These are phyloP conservation scores for Ustilago shanxiensis DNA, from an alignment of 1,284 basidiomycete genomes.

Conservation along the genomic window DNA sequence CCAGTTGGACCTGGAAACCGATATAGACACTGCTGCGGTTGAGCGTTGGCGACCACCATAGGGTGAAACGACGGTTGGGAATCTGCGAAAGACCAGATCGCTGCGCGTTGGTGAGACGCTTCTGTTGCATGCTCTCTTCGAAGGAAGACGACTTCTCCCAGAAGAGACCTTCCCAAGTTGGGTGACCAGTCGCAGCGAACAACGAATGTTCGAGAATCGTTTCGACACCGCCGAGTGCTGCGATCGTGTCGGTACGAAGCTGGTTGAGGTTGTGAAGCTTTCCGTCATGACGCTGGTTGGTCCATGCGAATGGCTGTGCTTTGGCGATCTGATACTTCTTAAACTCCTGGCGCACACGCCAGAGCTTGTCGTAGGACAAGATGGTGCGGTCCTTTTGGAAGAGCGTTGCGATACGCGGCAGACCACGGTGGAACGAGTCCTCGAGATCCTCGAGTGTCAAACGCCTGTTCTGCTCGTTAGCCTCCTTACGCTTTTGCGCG, in stretches of 20 bases:
- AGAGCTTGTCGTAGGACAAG: constrained; percentile 96
- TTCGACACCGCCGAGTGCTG: constrained; percentile 97
- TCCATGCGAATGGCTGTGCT: constrained; percentile 96
- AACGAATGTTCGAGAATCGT: constrained; percentile 96
- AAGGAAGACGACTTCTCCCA: constrained; percentile 77
- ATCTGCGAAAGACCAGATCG: constrained; percentile 97
- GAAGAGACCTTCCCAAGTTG: constrained; percentile 75
- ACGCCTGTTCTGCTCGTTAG: constrained; percentile 95
- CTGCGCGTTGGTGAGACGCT: constrained; percentile 87
- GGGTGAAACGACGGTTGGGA: constrained; percentile 99
- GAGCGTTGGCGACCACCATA: constrained; percentile 97
- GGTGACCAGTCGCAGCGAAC: constrained; percentile 96
- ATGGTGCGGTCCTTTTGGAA: constrained; percentile 99
- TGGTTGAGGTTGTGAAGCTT: constrained; percentile 98
- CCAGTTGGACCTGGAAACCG: constrained; percentile 99
- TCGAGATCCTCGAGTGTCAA: constrained; percentile 97
- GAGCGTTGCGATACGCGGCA: constrained; percentile 95
- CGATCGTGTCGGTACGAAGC: constrained; percentile 98
- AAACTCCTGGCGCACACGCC: constrained; percentile 87
- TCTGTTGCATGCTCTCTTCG: constrained; percentile 91
- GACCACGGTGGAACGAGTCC: constrained; percentile 97
- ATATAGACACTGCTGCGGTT: constrained; percentile 99
- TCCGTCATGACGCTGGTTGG: constrained; percentile 95
- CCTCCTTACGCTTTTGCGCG: constrained; percentile 99
- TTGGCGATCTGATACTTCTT: constrained; percentile 94